Percentiles rank a stretch among this genome's conserved stretches.
These are phyloP conservation scores for Dioszegia aurantiaca DNA, from an alignment of 768 basidiomycete species.

Conservation along the genomic window DNA sequence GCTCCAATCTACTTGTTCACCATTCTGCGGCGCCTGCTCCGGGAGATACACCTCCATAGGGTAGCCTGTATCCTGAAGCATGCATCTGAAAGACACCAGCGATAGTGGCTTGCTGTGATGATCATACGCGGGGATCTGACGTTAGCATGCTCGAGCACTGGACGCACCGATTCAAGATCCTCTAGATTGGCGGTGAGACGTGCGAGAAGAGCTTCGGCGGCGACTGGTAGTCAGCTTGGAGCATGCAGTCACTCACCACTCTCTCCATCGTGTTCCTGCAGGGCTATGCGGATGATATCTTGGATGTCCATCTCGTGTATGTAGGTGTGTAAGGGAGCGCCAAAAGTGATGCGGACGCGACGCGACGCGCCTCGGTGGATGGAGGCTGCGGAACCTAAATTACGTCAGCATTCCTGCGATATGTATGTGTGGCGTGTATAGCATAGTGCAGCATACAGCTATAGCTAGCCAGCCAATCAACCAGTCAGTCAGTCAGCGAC, in stretches of 20 bases:
- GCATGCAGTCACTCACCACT: too few species aligned
- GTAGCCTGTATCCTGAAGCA: slow-evolving; percentile 51
- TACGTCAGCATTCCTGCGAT: not conserved
- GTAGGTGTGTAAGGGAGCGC: too few species aligned
- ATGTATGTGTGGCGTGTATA: too few species aligned
- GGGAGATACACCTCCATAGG: slow-evolving; percentile 50
- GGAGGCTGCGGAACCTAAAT: not conserved
- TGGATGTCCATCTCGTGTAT: slow-evolving; percentile 15
- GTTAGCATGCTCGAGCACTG: not conserved
- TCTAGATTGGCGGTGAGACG: slow-evolving; percentile 4
- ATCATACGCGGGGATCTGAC: slow-evolving; percentile 19
- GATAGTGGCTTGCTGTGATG: slow-evolving; percentile 24
- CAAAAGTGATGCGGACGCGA: not conserved
- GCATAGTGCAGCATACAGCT: too few species aligned
- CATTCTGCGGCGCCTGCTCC: slow-evolving; percentile 1
- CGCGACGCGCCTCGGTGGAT: not conserved
- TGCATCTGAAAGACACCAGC: slow-evolving; percentile 42
- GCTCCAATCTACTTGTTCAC: slow-evolving; percentile 30
- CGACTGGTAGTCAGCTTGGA: not conserved
- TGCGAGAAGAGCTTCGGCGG: not conserved
- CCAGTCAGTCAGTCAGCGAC: too few species aligned
- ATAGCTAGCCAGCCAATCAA: too few species aligned
- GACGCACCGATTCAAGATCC: slow-evolving; percentile 6
- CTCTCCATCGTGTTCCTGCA: slow-evolving; percentile 29
- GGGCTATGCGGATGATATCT: slow-evolving; percentile 24